A percentile compares a stretch with the other conserved stretches of the same genome.
phyloP scores from a whole-genome alignment of 805 yeast genomes.

The Scheffersomyces coipomensis region DNA sequence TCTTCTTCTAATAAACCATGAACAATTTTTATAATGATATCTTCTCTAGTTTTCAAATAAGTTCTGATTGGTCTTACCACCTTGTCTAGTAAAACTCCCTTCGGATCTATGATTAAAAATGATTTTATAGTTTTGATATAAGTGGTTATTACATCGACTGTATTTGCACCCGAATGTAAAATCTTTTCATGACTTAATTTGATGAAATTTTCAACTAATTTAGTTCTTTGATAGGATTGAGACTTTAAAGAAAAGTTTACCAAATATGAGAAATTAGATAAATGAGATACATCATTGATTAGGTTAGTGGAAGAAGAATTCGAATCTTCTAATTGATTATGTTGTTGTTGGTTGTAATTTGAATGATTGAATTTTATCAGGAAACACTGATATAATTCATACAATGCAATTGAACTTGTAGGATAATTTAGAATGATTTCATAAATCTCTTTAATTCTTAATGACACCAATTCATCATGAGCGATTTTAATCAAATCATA shows the following conservation, averaged over 20 bases:
- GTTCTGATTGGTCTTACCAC: conserved; percentile 74
- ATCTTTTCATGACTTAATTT: conserved; percentile 42
- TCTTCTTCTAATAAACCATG: conserved; percentile 59
- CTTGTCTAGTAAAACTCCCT: conserved; percentile 77
- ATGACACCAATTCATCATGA: conserved; percentile 37
- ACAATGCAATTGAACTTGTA: conserved; percentile 47
- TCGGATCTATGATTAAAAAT: conserved; percentile 76
- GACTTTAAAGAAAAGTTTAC: conserved; percentile 17
- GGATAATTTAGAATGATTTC: conserved; percentile 59
- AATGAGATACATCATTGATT: conserved; percentile 1
- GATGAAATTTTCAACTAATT: conserved; percentile 51
- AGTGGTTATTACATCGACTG: conserved; percentile 64
- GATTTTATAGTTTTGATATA: conserved; percentile 73
- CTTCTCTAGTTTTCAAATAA: conserved; percentile 70
- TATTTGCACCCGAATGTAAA: conserved; percentile 79
- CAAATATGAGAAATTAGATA: conserved; percentile 7
- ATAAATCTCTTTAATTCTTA: conserved; percentile 59
- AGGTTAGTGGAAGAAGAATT: conserved; percentile 2
- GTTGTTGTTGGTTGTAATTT: conserved; percentile 3
- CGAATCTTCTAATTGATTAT: conserved; percentile 4
- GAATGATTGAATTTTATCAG: conserved; percentile 20
- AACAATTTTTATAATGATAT: conserved; percentile 68
- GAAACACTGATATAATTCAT: conserved; percentile 57
- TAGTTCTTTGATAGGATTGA: conserved; percentile 46
- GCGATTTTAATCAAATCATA: conserved; percentile 33